Conservation (phyloP, 139 green algal genomes). For the Chlamydomonas urium region DNA sequence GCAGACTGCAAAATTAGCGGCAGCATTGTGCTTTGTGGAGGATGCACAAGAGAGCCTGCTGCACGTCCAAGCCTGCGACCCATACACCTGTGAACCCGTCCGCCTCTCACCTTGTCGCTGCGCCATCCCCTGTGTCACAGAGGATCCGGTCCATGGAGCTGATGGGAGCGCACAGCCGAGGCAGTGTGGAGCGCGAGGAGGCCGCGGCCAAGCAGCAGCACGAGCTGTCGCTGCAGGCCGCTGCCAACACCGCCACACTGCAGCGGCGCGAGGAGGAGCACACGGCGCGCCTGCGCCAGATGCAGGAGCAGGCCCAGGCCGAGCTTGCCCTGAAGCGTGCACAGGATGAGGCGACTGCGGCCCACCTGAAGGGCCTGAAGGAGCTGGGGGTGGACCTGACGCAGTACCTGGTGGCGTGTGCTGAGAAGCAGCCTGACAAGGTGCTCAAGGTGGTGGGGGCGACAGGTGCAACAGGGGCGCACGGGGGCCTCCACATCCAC, state of each 20-base stretch:
- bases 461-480: too few relatives aligned
- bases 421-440: slow-evolving; percentile 13
- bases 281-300: not conserved
- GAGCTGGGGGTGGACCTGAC: slow-evolving; percentile 18
- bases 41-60: too few relatives aligned
- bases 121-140: too few relatives aligned
- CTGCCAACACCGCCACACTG: not conserved
- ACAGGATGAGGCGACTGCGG: not conserved
- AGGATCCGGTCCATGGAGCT: too few relatives aligned
- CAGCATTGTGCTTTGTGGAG: too few relatives aligned
- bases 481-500: too few relatives aligned
- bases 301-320: slow-evolving; percentile 2
- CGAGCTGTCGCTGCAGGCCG: slow-evolving; percentile 5
- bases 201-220: slow-evolving; percentile 11
- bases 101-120: too few relatives aligned
- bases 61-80: too few relatives aligned
- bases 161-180: too few relatives aligned
- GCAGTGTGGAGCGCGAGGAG: slow-evolving; percentile 3
- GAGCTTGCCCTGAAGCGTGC: not conserved
- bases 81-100: too few relatives aligned
- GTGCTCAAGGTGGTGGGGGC: slow-evolving; percentile 11
- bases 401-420: not conserved
- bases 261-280: slow-evolving; percentile 6
- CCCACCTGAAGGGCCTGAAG: slow-evolving; percentile 13
- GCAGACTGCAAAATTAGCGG: too few relatives aligned